These are phyloP conservation scores for Lipomyces orientalis DNA, from an alignment of 805 yeast species.

Conservation along the genomic window DNA sequence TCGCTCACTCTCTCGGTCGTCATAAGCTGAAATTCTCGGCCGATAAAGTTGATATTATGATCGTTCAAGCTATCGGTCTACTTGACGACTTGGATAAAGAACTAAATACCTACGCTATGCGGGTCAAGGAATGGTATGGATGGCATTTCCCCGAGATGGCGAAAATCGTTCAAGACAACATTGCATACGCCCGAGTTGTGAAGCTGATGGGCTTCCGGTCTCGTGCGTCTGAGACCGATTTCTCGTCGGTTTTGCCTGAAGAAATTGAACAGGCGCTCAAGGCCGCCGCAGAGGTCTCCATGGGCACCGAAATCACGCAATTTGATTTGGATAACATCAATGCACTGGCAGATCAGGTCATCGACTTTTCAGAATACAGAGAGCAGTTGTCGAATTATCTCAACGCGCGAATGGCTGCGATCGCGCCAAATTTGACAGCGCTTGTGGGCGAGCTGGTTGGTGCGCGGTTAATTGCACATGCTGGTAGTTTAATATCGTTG, in stretches of 20 bases:
- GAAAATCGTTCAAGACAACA: constrained; percentile 93
- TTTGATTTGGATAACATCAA: constrained; percentile 85
- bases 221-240: constrained; percentile 86
- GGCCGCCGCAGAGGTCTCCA: constrained; percentile 96
- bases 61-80: constrained; percentile 97
- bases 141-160: constrained; percentile 99
- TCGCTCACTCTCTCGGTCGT: constrained; percentile 98
- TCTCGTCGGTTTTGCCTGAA: constrained; percentile 89
- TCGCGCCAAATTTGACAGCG: constrained; percentile 96
- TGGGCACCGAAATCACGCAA: constrained; percentile 99
- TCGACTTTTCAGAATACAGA: constrained; percentile 94
- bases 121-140: constrained; percentile 99
- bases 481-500: constrained; percentile 91
- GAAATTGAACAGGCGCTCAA: constrained; percentile 90
- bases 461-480: constrained; percentile 96
- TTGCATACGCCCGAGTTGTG: constrained; percentile 93
- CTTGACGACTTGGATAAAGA: constrained; percentile 97
- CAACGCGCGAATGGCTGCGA: constrained; percentile 95
- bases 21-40: constrained; percentile 97
- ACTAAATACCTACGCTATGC: constrained; percentile 97
- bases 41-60: constrained; percentile 98
- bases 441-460: constrained; percentile 98
- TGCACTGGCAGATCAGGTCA: constrained; percentile 93
- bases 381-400: constrained; percentile 93
- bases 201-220: constrained; percentile 93